Evolutionary conservation across 257 asterid species (phyloP).

Genomic region (Nicotiana undulata): DNA sequence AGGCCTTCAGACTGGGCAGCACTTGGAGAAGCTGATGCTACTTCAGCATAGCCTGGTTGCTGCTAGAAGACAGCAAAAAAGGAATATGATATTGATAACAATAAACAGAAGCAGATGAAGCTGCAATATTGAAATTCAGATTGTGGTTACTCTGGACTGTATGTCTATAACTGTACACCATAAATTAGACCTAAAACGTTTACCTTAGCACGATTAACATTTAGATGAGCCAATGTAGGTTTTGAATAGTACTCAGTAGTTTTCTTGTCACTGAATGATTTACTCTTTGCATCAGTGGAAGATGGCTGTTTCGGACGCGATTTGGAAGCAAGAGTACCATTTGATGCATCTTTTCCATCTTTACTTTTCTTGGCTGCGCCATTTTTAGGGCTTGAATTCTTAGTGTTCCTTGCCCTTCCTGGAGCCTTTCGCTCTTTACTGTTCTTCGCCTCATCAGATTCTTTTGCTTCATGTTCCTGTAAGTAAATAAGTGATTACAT

Average conservation of each 20-base stretch:
- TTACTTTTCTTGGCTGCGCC: constrained; percentile 19
- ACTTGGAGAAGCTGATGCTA: constrained; percentile 13
- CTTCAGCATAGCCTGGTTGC: constrained; percentile 26
- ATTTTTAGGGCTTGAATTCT: constrained; percentile 17
- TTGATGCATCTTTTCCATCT: constrained; percentile 22
- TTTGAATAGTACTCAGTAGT: constrained; percentile 18
- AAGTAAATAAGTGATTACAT: neutral
- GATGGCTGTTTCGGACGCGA: constrained; percentile 14
- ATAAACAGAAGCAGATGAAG: constrained; percentile 2
- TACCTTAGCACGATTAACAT: constrained; percentile 22
- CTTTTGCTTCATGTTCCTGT: constrained; percentile 17
- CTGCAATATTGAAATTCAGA: neutral
- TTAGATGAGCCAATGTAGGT: constrained; percentile 8
- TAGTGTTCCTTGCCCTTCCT: constrained; percentile 20
- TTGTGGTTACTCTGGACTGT: neutral
- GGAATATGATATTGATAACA: neutral
- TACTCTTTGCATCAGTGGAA: constrained; percentile 18
- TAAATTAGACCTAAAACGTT: neutral
- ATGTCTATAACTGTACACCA: neutral
- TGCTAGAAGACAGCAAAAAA: constrained; percentile 15
- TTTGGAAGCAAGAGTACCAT: constrained; percentile 16
- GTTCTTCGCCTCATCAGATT: constrained; percentile 12
- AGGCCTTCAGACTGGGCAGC: constrained; percentile 19
- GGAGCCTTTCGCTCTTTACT: constrained; percentile 14
- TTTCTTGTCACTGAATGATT: constrained; percentile 20